Base-by-base conservation (phyloP, 1,284 basidiomycete species). In the Boletus chippewaensis region DNA sequence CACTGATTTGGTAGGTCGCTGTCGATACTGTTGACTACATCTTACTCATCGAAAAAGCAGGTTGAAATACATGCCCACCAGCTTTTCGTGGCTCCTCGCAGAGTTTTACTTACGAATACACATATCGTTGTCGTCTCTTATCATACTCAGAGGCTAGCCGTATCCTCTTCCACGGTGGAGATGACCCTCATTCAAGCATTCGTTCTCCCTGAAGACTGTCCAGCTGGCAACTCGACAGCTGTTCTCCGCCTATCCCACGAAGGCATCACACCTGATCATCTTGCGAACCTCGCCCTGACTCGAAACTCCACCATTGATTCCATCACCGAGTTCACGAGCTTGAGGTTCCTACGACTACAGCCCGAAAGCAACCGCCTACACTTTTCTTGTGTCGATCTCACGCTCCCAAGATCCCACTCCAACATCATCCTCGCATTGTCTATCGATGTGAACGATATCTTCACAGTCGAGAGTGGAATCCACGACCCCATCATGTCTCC, bases 161-260 rank as follows among this genome's bases (percentile, higher is more conserved):
- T 32, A 32, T 5, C 31, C 12, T 6, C 11, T 32, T 32, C 31
- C 13, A 15, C 13, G 13, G 15, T 16, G 15, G 38, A 31, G n/a
- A 38, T 12, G 2, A 50, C 39, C 5, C 45, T 36, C 11, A 35
- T 54, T 2, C 52, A 55, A 26, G 48, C 41, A 11, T 55, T 55
- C 18, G 12, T 31, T 18, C 26, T 36, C 8, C 53, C 41, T 9
- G 3, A 15, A 12, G 24, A 11, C 13, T n/a, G 4, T 32, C 15
- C 31, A 15, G 31, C 31, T 13, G 31, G 31, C 11, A 34, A 28
- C 18, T 41, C 12, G 26, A 32, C 20, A 12, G 36, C 41, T 10
- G 22, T 36, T 9, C 53, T 54, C 16, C 41, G 22, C 20, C 52
- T 54, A 2, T 55, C 52, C 36, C 53, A 54, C 9, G 47, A 54